Evolutionary conservation across 1,284 basidiomycete genomes (phyloP).

Genomic region (Limonomyces culmigenus): DNA sequence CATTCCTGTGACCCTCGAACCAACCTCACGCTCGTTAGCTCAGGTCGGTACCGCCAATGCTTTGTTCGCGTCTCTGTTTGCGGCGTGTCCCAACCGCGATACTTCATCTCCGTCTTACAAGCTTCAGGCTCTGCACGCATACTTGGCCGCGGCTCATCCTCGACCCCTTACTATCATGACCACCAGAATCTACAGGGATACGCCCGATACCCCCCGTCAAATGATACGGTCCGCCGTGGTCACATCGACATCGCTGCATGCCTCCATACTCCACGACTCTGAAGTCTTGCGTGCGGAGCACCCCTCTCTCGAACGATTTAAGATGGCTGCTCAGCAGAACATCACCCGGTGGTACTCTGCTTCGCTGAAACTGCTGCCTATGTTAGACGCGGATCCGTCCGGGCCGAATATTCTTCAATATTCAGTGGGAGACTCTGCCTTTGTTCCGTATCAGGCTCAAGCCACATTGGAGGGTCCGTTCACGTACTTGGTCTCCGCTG

Average conservation of each 20-base stretch:
- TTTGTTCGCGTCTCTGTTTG: constrained; percentile 56
- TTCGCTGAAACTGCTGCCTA: constrained; percentile 36
- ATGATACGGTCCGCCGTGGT: constrained; percentile 39
- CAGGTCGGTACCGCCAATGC: constrained; percentile 94
- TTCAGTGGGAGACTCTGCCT: constrained; percentile 30
- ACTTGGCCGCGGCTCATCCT: constrained; percentile 17
- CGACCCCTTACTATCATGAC: constrained; percentile 33
- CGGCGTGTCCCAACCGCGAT: constrained; percentile 6
- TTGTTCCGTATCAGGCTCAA: constrained; percentile 20
- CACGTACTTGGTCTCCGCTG: constrained; percentile 67
- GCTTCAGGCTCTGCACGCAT: constrained; percentile 36
- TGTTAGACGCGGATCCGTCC: constrained; percentile 18
- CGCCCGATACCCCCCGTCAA: constrained; percentile 2
- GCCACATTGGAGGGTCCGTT: constrained; percentile 62
- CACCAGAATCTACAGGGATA: constrained; percentile 13
- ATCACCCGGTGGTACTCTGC: constrained; percentile 57
- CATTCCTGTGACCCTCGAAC: no score
- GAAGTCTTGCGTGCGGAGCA: constrained; percentile 53
- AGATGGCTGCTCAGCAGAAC: constrained; percentile 69
- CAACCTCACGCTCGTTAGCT: constrained; percentile 28
- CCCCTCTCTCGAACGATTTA: constrained; percentile 75
- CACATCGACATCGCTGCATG: constrained; percentile 74
- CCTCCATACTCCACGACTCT: constrained; percentile 69
- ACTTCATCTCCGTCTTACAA: constrained; percentile 21
- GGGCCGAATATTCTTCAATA: constrained; percentile 26